A percentile compares a stretch with the other conserved stretches of the same genome.
Conservation (phyloP, 2,329 filamentous ascomycete species). For the Calonectria hongkongensis region DNA sequence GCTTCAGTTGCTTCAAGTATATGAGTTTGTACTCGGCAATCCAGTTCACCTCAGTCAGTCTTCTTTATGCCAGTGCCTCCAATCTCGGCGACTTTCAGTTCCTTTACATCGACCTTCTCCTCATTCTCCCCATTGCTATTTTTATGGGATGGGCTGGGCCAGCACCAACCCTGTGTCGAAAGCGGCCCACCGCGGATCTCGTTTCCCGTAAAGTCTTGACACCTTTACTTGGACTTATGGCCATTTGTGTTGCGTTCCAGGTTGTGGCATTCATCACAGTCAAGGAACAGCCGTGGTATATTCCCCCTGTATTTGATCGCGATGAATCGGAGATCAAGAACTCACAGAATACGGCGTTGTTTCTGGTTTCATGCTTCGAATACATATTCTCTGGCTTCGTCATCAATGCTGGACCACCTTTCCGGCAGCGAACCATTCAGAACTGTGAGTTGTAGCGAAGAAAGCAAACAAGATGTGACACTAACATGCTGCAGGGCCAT, state of each 20-base stretch:
- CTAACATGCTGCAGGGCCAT: constrained; percentile 77
- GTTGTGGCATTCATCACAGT: constrained; percentile 84
- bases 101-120: constrained; percentile 92
- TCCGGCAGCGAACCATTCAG: constrained; percentile 84
- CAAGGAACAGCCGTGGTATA: constrained; percentile 88
- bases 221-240: constrained; percentile 91
- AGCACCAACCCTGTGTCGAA: constrained; percentile 83
- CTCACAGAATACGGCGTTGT: constrained; percentile 94
- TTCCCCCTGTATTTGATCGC: constrained; percentile 84
- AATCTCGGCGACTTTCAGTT: constrained; percentile 99
- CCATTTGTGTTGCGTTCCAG: constrained; percentile 86
- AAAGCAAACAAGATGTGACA: not conserved
- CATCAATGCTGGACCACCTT: constrained; percentile 92
- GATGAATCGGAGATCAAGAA: constrained; percentile 91
- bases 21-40: constrained; percentile 99
- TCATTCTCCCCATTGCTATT: constrained; percentile 96
- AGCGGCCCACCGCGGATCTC: constrained; percentile 92
- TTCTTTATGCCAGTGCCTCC: constrained; percentile 93
- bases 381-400: constrained; percentile 95
- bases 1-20: constrained; percentile 99
- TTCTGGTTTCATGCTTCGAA: constrained; percentile 93
- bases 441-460: constrained; percentile 78
- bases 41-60: constrained; percentile 97
- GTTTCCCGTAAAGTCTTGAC: constrained; percentile 94
- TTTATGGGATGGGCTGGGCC: constrained; percentile 99